Conservation (phyloP, 2,329 filamentous ascomycete genomes). For the Fusarium paranaense region DNA sequence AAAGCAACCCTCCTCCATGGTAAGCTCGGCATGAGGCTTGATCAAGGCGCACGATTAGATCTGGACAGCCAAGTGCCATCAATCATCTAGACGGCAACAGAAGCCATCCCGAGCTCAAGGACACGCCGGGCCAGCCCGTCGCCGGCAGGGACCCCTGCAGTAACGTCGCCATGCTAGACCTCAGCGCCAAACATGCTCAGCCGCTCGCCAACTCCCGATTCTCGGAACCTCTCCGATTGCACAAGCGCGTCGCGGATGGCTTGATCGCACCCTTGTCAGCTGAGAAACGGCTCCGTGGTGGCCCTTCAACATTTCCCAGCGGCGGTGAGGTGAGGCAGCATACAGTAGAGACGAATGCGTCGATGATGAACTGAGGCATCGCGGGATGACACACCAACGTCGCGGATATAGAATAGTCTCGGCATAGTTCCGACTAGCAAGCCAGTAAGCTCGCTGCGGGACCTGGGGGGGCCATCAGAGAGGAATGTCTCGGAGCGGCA, state of each 20-base stretch:
- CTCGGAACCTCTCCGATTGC: slow-evolving; percentile 41
- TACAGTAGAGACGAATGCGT: slow-evolving; percentile 45
- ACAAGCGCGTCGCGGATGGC: slow-evolving; percentile 33
- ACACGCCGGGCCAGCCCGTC: slow-evolving; percentile 30
- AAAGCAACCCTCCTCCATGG: slow-evolving; percentile 22
- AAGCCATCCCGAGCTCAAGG: slow-evolving; percentile 19
- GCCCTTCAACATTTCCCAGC: slow-evolving; percentile 47
- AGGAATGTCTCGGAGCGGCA: not conserved
- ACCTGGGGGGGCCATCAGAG: not conserved
- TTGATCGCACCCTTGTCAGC: slow-evolving; percentile 36
- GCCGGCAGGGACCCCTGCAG: not conserved
- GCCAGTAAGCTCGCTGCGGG: not conserved
- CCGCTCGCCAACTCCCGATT: slow-evolving; percentile 37
- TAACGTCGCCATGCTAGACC: slow-evolving; percentile 23
- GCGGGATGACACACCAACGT: slow-evolving; percentile 31
- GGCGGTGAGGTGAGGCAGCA: slow-evolving; percentile 42
- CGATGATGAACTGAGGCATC: slow-evolving; percentile 46
- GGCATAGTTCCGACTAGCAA: slow-evolving; percentile 25
- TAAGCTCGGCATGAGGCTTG: slow-evolving; percentile 20
- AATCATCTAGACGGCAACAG: slow-evolving; percentile 26
- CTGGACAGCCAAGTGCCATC: slow-evolving; percentile 18
- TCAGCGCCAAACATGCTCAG: slow-evolving; percentile 47
- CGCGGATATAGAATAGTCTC: slow-evolving; percentile 39
- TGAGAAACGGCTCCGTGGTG: slow-evolving; percentile 41
- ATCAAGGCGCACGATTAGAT: slow-evolving; percentile 20